A percentile compares a stretch with the other conserved stretches of the same genome.
These are phyloP conservation scores for Talaromyces sp. DNA, from an alignment of 2,329 filamentous ascomycete genomes.

Conservation along the genomic window DNA sequence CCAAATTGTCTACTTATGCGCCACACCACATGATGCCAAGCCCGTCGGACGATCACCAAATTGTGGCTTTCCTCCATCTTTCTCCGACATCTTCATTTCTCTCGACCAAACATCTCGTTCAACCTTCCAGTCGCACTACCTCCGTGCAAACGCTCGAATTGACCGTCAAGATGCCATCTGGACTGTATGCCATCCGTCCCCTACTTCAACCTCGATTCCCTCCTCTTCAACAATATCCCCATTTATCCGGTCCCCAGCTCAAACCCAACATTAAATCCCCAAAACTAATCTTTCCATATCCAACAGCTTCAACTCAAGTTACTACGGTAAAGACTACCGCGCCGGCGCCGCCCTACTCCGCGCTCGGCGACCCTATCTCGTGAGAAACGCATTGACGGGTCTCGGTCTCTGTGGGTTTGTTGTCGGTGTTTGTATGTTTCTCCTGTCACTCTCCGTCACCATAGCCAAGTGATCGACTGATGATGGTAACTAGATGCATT, in stretches of 20 bases:
- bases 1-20: background rate
- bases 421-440: conserved; percentile 79
- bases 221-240: background rate
- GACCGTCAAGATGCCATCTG: conserved; percentile 22
- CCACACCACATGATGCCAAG: conserved; percentile 19
- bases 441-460: background rate
- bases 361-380: conserved; percentile 83
- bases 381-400: conserved; percentile 84
- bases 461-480: background rate
- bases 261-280: background rate
- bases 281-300: background rate
- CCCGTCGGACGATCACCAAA: conserved; percentile 1
- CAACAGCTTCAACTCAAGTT: conserved; percentile 66
- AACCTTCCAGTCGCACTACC: background rate
- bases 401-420: conserved; percentile 70
- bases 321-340: conserved; percentile 85
- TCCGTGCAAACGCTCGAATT: background rate
- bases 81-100: conserved; percentile 4
- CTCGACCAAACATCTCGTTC: background rate
- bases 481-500: conserved; percentile 54
- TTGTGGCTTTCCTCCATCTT: conserved; percentile 13
- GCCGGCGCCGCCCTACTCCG: conserved; percentile 87
- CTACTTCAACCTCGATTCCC: background rate
- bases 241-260: background rate
- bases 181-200: conserved; percentile 22